Percentiles rank a stretch among this genome's conserved stretches.
Evolutionary conservation across 148 eudicot genomes (phyloP).

Genomic region (Silene latifolia): DNA sequence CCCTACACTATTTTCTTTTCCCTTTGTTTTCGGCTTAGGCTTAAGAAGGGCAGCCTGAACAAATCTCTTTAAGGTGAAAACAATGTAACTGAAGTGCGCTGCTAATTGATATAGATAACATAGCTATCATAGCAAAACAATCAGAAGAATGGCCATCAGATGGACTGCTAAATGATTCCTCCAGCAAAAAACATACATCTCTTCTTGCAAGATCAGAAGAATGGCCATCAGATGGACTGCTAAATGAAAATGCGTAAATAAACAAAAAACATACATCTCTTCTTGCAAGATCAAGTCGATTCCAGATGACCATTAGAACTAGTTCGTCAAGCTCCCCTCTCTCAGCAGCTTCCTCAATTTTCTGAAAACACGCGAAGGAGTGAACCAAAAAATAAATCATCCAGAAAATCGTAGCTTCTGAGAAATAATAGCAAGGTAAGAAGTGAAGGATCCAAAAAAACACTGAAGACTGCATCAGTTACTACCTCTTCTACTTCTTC

Average conservation of each 20-base stretch:
- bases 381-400: conserved; percentile 1
- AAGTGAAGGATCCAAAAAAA: background rate
- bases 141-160: background rate
- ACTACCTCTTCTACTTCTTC: conserved; percentile 98
- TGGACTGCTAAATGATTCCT: background rate
- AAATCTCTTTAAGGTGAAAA: no score
- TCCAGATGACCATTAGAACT: conserved; percentile 94
- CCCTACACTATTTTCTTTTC: no score
- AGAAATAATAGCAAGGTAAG: background rate
- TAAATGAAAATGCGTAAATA: conserved; percentile 9
- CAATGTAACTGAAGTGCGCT: no score
- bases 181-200: conserved; percentile 55
- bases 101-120: no score
- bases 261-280: conserved; percentile 62
- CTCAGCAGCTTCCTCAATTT: conserved; percentile 96
- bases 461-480: background rate
- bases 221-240: background rate
- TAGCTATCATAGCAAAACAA: no score
- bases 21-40: no score
- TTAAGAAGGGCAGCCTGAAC: no score
- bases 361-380: conserved; percentile 40
- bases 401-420: background rate
- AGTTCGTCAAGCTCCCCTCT: conserved; percentile 88
- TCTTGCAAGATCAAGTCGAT: conserved; percentile 98
- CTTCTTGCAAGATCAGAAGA: conserved; percentile 81